Evolutionary conservation across 2,329 filamentous ascomycete genomes (phyloP).

Genomic region (Aspergillus sp.): DNA sequence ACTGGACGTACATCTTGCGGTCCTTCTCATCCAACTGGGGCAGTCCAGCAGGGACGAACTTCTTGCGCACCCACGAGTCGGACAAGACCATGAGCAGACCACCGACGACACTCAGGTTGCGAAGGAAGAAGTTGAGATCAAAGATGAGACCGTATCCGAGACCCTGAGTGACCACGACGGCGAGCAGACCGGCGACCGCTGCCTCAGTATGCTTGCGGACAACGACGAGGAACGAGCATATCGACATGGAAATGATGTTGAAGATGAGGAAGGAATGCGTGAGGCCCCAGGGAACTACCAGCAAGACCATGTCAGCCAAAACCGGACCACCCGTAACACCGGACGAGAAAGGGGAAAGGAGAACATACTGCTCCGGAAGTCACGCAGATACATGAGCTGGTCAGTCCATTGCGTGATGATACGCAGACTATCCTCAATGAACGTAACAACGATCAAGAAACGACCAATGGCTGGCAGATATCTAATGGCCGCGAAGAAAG

Average conservation of each 20-base stretch:
- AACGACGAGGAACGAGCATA: slow-evolving; percentile 81
- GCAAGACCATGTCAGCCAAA: slow-evolving; percentile 2
- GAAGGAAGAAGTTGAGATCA: slow-evolving; percentile 99
- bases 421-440: slow-evolving; percentile 90
- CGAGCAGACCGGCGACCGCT: slow-evolving; percentile 82
- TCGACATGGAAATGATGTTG: slow-evolving; percentile 83
- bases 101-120: slow-evolving; percentile 95
- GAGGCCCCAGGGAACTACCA: slow-evolving; percentile 71
- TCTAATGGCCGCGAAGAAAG: slow-evolving; percentile 43
- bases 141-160: slow-evolving; percentile 97
- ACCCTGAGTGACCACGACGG: slow-evolving; percentile 85
- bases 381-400: slow-evolving; percentile 84
- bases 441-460: slow-evolving; percentile 96
- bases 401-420: slow-evolving; percentile 98
- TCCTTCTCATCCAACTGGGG: slow-evolving; percentile 97
- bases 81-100: slow-evolving; percentile 96
- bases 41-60: slow-evolving; percentile 89
- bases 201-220: slow-evolving; percentile 87
- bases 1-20: slow-evolving; percentile 99
- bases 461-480: slow-evolving; percentile 92
- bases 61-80: slow-evolving; percentile 96
- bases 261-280: slow-evolving; percentile 87
- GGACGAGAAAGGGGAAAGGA: not conserved
- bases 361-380: slow-evolving; percentile 82
- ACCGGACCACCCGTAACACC: not conserved